Base-by-base conservation (phyloP, 108 stramenopile species). In the Mediolabrus comicus region DNA sequence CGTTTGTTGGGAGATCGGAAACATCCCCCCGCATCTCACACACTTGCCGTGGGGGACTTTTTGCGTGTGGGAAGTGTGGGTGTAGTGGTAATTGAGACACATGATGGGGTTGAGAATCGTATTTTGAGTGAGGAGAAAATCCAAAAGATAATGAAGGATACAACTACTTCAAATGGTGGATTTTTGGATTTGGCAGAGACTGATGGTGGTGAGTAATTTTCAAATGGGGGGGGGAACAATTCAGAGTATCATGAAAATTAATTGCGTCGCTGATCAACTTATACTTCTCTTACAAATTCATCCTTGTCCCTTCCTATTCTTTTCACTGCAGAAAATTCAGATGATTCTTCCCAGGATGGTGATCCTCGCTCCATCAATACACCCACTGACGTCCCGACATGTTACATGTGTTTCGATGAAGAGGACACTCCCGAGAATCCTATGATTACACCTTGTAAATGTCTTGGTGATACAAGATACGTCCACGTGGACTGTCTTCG, bases 391-490 rank as follows among this genome's bases (percentile, higher is more conserved):
- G 84, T 56, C 33, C 92, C 89, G 52, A 88, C 95, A 34, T 98
- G 97, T 65, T 98, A 98, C 91, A 97, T 97, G 95, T 98, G 97
- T 73, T 98, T 97, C 59, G 96, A 97, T 60, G 95, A 96, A 53
- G 92, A 95, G 63, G 91, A 97, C 71, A 83, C 89, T 9, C 79
- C 84, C 24, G 75, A 75, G 52, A 96, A 92, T 63, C 91, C 91
- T 30, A 70, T 95, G 69, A 92, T 95, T 29, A 87, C 91, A 3
- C 94, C 94, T 6, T 95, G 94, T 81, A 90, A 91, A 71, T 95
- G 94, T 64, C 84, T 65, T 34, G 94, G 94, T 26, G 91, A 92
- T 71, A 92, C 91, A n/a, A 81, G 82, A 36, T 91, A 88, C 75
- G 91, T 95, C 35, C 94, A 95, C 59, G 87, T 91, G 9, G 87